Percentiles rank a stretch among this genome's conserved stretches.
phyloP scores from a whole-genome alignment of 2,329 filamentous ascomycete genomes.

The Diplodia scrobiculata region DNA sequence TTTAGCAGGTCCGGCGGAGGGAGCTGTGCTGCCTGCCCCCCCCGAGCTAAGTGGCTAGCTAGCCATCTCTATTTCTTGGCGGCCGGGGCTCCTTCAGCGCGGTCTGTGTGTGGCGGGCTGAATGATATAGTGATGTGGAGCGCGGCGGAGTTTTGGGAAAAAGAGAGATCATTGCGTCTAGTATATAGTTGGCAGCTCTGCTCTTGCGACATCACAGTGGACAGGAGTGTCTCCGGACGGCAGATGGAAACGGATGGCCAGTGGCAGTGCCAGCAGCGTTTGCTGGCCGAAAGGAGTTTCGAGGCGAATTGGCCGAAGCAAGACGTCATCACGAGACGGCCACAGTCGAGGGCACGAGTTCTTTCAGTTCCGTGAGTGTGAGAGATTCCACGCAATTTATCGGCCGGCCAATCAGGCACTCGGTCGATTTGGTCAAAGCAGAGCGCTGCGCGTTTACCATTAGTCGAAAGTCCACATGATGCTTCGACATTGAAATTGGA shows the following conservation, averaged over 20 bases:
- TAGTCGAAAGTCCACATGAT: background rate
- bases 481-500: background rate
- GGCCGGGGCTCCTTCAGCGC: no score
- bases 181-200: background rate
- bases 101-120: no score
- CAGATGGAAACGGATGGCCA: background rate
- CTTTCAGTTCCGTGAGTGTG: background rate
- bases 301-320: background rate
- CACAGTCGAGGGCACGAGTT: background rate
- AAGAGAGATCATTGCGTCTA: no score
- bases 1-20: no score
- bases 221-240: no score
- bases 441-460: background rate
- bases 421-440: background rate
- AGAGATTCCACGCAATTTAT: background rate
- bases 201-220: background rate
- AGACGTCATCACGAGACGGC: background rate
- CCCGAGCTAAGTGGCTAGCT: no score
- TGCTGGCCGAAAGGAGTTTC: background rate
- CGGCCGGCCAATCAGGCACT: background rate
- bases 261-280: background rate
- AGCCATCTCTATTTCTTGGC: no score
- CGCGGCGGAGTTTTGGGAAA: no score
- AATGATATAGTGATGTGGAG: no score
- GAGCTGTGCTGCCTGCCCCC: no score